Evolutionary conservation across 768 basidiomycete genomes (phyloP).

Genomic region (Hericium coralloides): DNA sequence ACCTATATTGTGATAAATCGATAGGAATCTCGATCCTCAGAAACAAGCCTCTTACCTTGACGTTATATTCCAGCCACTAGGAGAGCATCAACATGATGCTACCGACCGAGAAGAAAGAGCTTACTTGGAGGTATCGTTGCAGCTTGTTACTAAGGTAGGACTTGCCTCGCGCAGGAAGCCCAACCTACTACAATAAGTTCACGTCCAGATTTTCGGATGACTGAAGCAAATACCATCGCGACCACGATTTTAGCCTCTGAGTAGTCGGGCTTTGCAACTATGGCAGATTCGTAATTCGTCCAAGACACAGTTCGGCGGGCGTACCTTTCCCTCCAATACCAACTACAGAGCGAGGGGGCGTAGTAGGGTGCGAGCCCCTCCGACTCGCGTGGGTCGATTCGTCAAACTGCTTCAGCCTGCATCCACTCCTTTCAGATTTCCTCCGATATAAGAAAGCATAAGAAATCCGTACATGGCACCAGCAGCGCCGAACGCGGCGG

Average conservation of each 20-base stretch:
- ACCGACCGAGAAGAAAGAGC: background rate
- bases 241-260: constrained; percentile 98
- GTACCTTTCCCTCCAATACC: constrained; percentile 86
- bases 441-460: background rate
- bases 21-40: background rate
- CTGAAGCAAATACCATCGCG: constrained; percentile 63
- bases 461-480: constrained; percentile 53
- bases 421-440: background rate
- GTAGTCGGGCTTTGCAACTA: constrained; percentile 95
- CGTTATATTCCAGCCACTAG: constrained; percentile 98
- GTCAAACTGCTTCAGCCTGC: constrained; percentile 74
- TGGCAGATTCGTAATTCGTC: constrained; percentile 1
- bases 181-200: constrained; percentile 48
- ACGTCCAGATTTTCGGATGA: background rate
- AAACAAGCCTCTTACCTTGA: constrained; percentile 49
- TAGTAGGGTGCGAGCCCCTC: constrained; percentile 62
- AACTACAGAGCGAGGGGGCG: constrained; percentile 75
- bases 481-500: constrained; percentile 61
- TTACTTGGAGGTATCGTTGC: constrained; percentile 87
- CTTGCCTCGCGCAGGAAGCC: constrained; percentile 95
- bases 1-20: constrained; percentile 41
- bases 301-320: constrained; percentile 1
- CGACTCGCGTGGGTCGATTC: constrained; percentile 63
- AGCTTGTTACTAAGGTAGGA: constrained; percentile 98
- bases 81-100: background rate